phyloP scores from a whole-genome alignment of 192 early-diverging fungal species.

The Mortierella claussenii region DNA sequence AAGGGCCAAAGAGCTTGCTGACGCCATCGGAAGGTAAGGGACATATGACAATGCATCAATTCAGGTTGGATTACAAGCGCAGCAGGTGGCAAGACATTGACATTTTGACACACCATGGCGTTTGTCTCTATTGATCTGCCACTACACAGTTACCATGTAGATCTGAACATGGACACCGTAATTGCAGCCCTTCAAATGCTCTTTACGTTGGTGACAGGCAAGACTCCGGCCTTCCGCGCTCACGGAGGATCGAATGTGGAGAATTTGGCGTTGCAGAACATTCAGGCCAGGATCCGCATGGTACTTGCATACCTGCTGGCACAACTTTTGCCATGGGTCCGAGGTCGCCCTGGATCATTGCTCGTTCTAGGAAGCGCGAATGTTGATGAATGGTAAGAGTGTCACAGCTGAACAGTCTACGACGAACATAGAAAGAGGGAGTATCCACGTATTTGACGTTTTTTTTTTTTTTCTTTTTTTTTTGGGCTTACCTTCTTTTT shows the following conservation, averaged over 20 bases:
- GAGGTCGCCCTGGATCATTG: constrained; percentile 71
- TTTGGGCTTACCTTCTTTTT: not conserved
- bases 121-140: too few species aligned
- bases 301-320: constrained; percentile 95
- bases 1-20: constrained; percentile 84
- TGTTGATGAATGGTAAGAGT: constrained; percentile 90
- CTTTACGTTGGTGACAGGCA: constrained; percentile 79
- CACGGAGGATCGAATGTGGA: constrained; percentile 87
- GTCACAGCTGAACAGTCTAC: not conserved
- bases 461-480: not conserved
- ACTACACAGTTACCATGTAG: constrained; percentile 82
- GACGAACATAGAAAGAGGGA: not conserved
- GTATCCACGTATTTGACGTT: not conserved
- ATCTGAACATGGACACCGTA: constrained; percentile 89
- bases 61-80: not conserved
- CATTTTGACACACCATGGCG: too few species aligned
- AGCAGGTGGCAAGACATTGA: too few species aligned
- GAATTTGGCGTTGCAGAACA: constrained; percentile 97
- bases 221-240: constrained; percentile 80
- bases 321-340: constrained; percentile 92
- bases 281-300: constrained; percentile 97
- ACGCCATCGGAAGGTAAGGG: constrained; percentile 74
- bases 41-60: not conserved
- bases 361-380: constrained; percentile 97
- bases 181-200: constrained; percentile 79